Base-by-base conservation (phyloP, 108 stramenopile genomes). In the Nitzschia sp. region DNA sequence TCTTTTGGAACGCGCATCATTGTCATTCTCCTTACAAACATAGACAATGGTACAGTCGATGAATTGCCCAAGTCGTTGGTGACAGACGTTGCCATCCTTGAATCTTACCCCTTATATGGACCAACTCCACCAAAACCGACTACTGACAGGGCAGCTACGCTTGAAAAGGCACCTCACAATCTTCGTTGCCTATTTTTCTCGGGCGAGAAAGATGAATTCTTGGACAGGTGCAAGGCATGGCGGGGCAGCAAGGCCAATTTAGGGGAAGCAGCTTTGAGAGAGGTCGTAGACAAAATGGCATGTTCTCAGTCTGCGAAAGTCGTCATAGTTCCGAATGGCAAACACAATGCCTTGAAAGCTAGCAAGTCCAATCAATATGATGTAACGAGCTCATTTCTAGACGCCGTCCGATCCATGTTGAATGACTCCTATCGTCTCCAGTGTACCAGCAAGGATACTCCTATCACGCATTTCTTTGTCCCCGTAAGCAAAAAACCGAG, bases 1-100 rank as follows among this genome's bases (percentile, higher is more conserved):
- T 48, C 46, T 15, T 48, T 48, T 48, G 46, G 46, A 15, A 48
- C 46, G 17, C 46, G 46, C 17, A 48, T 48, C 46, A 48, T 48
- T 48, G 46, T 48, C 46, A 48, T 17, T 1, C 17, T 48, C n/a
- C 46, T 48, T 2, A 17, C 46, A 1, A 17, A 48, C 14, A 48
- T 48, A 17, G 46, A 48, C 46, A 17, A 15, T 15, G 46, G 46
- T 15, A 48, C 14, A 5, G 3, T 15, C 6, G 17, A 17, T 6
- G 46, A 48, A 17, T 15, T 48, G 2, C 46, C 46, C 2, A 17
- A 48, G 6, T 17, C 46, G n/a, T 6, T 48, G 46, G 14, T 48
- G 3, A 48, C 46, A 48, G 46, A 48, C n/a, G 14, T 17, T 48
- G 46, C 46, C 14, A 48, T 48, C 6, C 46, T 48, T 1, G 46